Evolutionary conservation across 495 filamentous ascomycete species (phyloP).

Genomic region (Aspergillus leporis): DNA sequence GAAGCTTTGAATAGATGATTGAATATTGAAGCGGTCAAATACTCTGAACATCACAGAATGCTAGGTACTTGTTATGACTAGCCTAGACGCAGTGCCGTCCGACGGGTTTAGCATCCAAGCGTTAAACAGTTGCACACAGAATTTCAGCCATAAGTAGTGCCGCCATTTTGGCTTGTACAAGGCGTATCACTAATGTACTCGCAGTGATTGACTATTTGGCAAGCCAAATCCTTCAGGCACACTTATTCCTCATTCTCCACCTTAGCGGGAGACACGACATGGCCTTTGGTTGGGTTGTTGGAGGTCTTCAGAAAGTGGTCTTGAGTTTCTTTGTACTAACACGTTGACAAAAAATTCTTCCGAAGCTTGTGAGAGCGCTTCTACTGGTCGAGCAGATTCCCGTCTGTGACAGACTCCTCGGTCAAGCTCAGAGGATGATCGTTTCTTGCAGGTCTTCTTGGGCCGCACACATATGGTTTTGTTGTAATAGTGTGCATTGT

Average conservation of each 20-base stretch:
- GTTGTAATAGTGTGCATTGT: constrained; percentile 9
- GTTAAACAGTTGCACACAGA: too few species aligned
- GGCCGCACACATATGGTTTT: constrained; percentile 3
- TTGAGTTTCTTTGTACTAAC: neutral
- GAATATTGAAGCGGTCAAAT: too few species aligned
- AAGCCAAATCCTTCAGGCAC: neutral
- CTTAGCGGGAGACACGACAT: neutral
- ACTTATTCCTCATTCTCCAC: neutral
- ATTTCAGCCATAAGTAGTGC: too few species aligned
- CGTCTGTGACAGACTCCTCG: constrained; percentile 5
- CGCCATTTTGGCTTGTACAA: too few species aligned
- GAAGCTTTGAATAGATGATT: too few species aligned
- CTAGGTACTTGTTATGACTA: too few species aligned
- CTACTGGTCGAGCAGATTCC: neutral
- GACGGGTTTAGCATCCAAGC: too few species aligned
- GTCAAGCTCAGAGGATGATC: constrained; percentile 4
- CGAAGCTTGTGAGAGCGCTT: constrained; percentile 1
- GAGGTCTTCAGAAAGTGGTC: constrained; percentile 6
- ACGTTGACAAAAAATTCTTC: neutral
- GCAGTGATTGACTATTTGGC: neutral
- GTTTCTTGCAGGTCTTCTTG: constrained; percentile 4
- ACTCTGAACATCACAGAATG: too few species aligned
- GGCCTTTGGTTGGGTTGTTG: neutral
- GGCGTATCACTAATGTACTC: neutral
- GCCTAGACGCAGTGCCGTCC: too few species aligned